Conservation (phyloP, 2,329 filamentous ascomycete genomes). For the Calycina herbarum region DNA sequence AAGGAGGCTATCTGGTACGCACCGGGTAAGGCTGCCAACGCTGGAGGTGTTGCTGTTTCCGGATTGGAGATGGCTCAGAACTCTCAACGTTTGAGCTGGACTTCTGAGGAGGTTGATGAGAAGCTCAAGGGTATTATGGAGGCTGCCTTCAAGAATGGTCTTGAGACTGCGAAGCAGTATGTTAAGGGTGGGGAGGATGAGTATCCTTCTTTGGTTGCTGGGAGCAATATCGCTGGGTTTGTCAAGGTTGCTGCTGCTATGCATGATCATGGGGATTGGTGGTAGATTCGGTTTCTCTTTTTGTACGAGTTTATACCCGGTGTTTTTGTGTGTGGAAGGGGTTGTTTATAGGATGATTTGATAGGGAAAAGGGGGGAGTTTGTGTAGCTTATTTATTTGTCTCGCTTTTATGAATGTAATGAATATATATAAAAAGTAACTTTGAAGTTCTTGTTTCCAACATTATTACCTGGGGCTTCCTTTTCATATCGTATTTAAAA, state of each 20-base stretch:
- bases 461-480: no score
- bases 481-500: no score
- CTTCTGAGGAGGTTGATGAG: slow-evolving; percentile 82
- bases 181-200: slow-evolving; percentile 76
- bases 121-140: slow-evolving; percentile 96
- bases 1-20: slow-evolving; percentile 85
- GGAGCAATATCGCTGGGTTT: slow-evolving; percentile 97
- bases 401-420: no score
- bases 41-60: slow-evolving; percentile 94
- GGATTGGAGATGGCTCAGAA: slow-evolving; percentile 99
- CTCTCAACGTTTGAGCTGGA: slow-evolving; percentile 83
- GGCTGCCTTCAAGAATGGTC: slow-evolving; percentile 84
- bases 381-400: not conserved
- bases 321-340: not conserved
- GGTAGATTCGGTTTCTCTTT: slow-evolving; percentile 40
- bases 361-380: not conserved
- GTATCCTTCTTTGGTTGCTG: slow-evolving; percentile 86
- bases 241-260: slow-evolving; percentile 94
- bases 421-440: no score
- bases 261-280: slow-evolving; percentile 98
- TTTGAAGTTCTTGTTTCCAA: no score
- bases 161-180: slow-evolving; percentile 88
- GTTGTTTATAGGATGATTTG: not conserved
- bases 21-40: slow-evolving; percentile 95
- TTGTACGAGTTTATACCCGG: slow-evolving; percentile 1